phyloP scores from a whole-genome alignment of 768 basidiomycete species.

The Lactarius sanguifluus region DNA sequence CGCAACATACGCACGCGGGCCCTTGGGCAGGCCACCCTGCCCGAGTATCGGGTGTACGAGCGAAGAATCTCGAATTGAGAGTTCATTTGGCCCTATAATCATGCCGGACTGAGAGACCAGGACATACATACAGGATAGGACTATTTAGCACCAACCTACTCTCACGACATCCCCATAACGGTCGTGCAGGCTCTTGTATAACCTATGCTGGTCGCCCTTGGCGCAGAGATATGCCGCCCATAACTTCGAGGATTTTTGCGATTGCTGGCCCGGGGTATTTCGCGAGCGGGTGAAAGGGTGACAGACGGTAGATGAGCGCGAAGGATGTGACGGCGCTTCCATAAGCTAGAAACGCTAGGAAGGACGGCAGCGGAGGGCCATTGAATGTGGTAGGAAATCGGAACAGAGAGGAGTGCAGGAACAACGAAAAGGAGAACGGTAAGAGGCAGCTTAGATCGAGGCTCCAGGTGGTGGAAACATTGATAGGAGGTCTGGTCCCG shows the following conservation, averaged over 20 bases:
- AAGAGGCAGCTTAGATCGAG: not conserved
- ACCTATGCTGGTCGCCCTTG: conserved; percentile 35
- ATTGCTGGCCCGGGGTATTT: conserved; percentile 40
- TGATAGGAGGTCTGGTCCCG: not conserved
- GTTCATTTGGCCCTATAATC: conserved; percentile 3
- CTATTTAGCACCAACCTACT: conserved; percentile 6
- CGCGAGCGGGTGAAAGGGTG: conserved; percentile 23
- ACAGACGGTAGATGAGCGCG: not conserved
- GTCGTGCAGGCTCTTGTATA: conserved; percentile 37
- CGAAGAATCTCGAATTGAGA: not conserved
- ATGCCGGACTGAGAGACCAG: not conserved
- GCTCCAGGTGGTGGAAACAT: not conserved
- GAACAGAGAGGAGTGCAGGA: not conserved
- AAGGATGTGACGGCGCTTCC: not conserved
- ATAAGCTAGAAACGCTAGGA: not conserved
- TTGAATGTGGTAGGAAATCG: not conserved
- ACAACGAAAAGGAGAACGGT: not conserved
- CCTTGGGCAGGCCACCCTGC: not conserved
- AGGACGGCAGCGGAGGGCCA: not conserved
- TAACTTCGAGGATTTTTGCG: conserved; percentile 35
- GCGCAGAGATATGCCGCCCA: conserved; percentile 30
- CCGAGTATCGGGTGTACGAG: not conserved
- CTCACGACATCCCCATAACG: conserved; percentile 42
- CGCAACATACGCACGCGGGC: not conserved
- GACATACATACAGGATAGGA: not conserved